Base-by-base conservation (phyloP, 2,329 filamentous ascomycete genomes). In the Phaeosphaeria sp. region DNA sequence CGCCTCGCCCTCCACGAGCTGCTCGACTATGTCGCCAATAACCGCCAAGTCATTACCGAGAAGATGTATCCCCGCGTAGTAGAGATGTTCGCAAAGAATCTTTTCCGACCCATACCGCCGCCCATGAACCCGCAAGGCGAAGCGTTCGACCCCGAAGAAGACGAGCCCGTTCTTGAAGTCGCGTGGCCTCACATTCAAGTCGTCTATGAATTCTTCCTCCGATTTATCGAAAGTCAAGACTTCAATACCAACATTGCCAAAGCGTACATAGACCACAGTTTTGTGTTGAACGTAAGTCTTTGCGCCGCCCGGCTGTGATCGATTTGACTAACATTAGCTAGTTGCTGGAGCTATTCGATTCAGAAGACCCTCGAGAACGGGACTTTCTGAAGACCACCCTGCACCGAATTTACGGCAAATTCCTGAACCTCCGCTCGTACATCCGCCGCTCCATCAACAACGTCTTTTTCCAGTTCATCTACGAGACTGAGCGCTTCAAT, bases 171-270 rank as follows among this genome's bases (percentile, higher is more conserved):
- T 33, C 84, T 99, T 56, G 95, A 99, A 81, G 95, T 99, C 36
- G 95, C 95, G 5, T 99, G 95, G 95, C 95, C 95, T 7, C 95
- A 99, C 77, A 99, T 99, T 59, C 95, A 99, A 80, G 95, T 99
- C 55, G 95, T 99, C 42, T 99, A 99, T 79, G 95, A 99, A 79
- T 99, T 99, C 84, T 99, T 99, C 84, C 84, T 99, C 62, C 87
- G 95, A 59, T 99, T 99, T 80, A 99, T 99, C 69, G 95, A 99
- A 79, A 98, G 95, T 79, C 95, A 97, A 77, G 95, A 99, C 78
- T 99, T 99, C 85, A 99, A 98, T 83, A 99, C 95, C 67, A 99
- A 99, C 80, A 97, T 97, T 72, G 95, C 95, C 67, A 99, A 99
- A 82, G 91, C 93, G 61, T 97, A 97, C 78, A 99, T 99, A 77